Conservation (phyloP, 176 grass and related monocot species). For the Musa schizocarpa region DNA sequence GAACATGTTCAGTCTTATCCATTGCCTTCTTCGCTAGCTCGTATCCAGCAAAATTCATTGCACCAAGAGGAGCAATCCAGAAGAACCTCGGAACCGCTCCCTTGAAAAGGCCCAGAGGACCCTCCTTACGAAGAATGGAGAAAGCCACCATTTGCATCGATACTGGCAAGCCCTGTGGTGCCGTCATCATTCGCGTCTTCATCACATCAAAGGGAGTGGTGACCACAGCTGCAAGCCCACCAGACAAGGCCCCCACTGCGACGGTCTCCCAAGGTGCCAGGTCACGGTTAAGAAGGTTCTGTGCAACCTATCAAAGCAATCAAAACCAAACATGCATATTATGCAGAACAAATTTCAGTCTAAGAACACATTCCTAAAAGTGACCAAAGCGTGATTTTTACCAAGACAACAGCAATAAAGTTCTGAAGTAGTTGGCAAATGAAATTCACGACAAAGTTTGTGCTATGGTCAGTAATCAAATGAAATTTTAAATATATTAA, state of each 20-base stretch:
- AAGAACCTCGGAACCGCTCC: constrained; percentile 83
- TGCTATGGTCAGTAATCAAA: too few relatives aligned
- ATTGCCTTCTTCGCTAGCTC: constrained; percentile 92
- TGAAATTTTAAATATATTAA: too few relatives aligned
- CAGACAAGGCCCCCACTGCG: constrained; percentile 68
- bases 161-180: constrained; percentile 61
- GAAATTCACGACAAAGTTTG: neutral
- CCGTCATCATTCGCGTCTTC: constrained; percentile 97
- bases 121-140: constrained; percentile 81
- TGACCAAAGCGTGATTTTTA: too few relatives aligned
- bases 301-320: constrained; percentile 43
- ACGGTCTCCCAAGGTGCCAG: constrained; percentile 89
- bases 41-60: constrained; percentile 97
- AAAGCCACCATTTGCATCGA: constrained; percentile 84
- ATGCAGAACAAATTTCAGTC: neutral
- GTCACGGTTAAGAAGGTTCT: constrained; percentile 54
- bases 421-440: neutral
- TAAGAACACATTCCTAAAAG: too few relatives aligned
- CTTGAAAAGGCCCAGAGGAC: constrained; percentile 79
- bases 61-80: constrained; percentile 88
- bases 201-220: constrained; percentile 96
- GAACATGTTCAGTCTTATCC: constrained; percentile 35
- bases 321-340: neutral
- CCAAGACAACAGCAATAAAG: neutral
- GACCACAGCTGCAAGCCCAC: constrained; percentile 73